phyloP scores from a whole-genome alignment of 2,329 filamentous ascomycete genomes.

The Helotiales sp. region DNA sequence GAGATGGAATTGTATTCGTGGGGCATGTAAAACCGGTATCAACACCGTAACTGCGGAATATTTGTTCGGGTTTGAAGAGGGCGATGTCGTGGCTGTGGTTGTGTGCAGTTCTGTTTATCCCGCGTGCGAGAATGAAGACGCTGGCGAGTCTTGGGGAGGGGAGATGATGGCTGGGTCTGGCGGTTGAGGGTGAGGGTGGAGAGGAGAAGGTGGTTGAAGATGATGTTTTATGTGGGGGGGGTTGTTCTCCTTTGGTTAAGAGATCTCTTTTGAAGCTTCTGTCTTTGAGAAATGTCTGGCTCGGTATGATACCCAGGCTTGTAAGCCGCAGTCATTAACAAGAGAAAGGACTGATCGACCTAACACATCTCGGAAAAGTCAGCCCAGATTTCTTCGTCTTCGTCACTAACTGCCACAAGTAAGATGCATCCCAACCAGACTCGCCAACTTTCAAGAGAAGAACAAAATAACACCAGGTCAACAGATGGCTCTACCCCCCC shows the following conservation, averaged over 20 bases:
- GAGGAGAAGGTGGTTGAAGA: constrained; percentile 66
- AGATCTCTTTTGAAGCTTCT: too few relatives aligned
- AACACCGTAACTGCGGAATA: constrained; percentile 78
- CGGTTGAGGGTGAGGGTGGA: constrained; percentile 67
- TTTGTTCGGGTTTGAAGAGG: constrained; percentile 66
- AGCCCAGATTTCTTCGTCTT: constrained; percentile 90
- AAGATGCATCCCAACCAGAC: constrained; percentile 51
- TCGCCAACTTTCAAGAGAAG: neutral
- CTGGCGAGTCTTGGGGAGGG: constrained; percentile 63
- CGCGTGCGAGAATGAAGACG: constrained; percentile 74
- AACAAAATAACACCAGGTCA: neutral
- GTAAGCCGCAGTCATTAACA: neutral
- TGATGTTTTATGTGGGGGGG: too few relatives aligned
- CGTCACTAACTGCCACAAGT: constrained; percentile 87
- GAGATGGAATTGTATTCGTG: constrained; percentile 82
- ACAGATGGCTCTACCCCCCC: constrained; percentile 72
- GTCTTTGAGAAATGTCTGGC: too few relatives aligned
- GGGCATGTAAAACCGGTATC: constrained; percentile 76
- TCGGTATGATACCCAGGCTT: constrained; percentile 71
- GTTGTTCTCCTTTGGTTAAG: too few relatives aligned
- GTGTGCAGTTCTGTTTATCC: constrained; percentile 80
- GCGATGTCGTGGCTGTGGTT: constrained; percentile 78
- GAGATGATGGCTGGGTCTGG: constrained; percentile 55
- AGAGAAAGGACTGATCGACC: constrained; percentile 58
- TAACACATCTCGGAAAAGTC: constrained; percentile 65